A percentile compares a stretch with the other conserved stretches of the same genome.
Evolutionary conservation across 305 asterid species (phyloP).

Genomic region (Salvia sclarea): DNA sequence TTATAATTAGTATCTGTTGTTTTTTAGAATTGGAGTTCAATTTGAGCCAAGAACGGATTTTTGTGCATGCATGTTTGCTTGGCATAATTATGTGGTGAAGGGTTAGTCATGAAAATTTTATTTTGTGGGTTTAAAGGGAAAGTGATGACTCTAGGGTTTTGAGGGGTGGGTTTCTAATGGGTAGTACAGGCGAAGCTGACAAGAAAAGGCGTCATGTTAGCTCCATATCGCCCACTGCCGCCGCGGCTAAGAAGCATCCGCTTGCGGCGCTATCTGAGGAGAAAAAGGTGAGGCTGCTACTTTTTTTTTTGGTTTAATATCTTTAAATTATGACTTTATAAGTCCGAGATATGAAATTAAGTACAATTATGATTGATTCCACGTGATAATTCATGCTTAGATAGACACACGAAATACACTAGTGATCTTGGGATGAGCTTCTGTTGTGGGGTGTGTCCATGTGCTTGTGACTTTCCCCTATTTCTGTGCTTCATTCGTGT

Average conservation of each 20-base stretch:
- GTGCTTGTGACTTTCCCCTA: not conserved
- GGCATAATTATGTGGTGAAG: slow-evolving; percentile 23
- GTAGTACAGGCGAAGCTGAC: slow-evolving; percentile 85
- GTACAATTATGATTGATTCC: slow-evolving; percentile 1
- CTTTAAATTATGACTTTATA: slow-evolving; percentile 1
- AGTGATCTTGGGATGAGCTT: slow-evolving; percentile 19
- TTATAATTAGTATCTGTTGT: not conserved
- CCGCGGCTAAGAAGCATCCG: slow-evolving; percentile 62
- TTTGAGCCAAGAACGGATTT: slow-evolving; percentile 24
- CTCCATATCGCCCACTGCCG: slow-evolving; percentile 68
- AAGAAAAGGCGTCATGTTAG: slow-evolving; percentile 77
- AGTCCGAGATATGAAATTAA: slow-evolving; percentile 5
- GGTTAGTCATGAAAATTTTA: slow-evolving; percentile 22
- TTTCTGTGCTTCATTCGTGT: not conserved
- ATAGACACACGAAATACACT: not conserved
- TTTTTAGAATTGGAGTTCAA: slow-evolving; percentile 29
- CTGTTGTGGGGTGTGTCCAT: not conserved
- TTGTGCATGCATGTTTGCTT: slow-evolving; percentile 22
- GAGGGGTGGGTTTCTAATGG: slow-evolving; percentile 57
- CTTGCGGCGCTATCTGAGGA: slow-evolving; percentile 69
- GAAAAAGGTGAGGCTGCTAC: slow-evolving; percentile 56
- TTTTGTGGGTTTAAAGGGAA: slow-evolving; percentile 34
- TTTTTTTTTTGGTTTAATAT: not conserved
- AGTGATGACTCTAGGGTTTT: slow-evolving; percentile 54
- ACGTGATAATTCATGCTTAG: slow-evolving; percentile 17